Evolutionary conservation across 768 basidiomycete genomes (phyloP).

Genomic region (Sarcodon aspratus): DNA sequence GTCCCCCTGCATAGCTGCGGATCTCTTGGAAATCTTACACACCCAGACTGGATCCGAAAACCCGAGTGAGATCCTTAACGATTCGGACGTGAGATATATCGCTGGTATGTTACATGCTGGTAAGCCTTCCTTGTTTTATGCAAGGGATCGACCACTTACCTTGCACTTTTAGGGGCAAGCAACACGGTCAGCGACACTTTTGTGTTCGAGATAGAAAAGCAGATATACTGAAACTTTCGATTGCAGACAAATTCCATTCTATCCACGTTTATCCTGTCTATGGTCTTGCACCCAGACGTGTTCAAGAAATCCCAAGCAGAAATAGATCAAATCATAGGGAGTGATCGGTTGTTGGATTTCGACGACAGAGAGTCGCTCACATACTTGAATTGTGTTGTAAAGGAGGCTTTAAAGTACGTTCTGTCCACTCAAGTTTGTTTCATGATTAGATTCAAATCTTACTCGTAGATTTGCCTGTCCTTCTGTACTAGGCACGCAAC

Average conservation of each 20-base stretch:
- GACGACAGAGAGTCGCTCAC: too few species aligned
- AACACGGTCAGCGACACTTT: background rate
- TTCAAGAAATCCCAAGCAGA: too few species aligned
- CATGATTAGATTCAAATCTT: background rate
- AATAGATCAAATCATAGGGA: too few species aligned
- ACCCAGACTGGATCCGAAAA: background rate
- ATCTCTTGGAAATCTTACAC: background rate
- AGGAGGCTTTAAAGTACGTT: conserved; percentile 10
- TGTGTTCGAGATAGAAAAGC: too few species aligned
- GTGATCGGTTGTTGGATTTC: too few species aligned
- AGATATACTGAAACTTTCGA: background rate
- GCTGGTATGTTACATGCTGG: conserved; percentile 13
- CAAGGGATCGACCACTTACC: background rate
- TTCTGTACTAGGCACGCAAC: conserved; percentile 5
- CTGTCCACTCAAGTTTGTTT: background rate
- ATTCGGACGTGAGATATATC: conserved; percentile 11
- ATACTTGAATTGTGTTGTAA: conserved; percentile 24
- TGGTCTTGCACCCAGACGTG: conserved; percentile 28
- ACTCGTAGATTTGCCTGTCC: conserved; percentile 9
- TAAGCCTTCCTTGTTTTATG: background rate
- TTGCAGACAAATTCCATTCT: conserved; percentile 28
- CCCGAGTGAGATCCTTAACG: conserved; percentile 3
- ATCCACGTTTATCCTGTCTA: conserved; percentile 28
- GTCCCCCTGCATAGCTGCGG: background rate
- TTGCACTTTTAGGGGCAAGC: background rate